Base-by-base conservation (phyloP, 2,329 filamentous ascomycete genomes). In the Fusarium gaditjirri region DNA sequence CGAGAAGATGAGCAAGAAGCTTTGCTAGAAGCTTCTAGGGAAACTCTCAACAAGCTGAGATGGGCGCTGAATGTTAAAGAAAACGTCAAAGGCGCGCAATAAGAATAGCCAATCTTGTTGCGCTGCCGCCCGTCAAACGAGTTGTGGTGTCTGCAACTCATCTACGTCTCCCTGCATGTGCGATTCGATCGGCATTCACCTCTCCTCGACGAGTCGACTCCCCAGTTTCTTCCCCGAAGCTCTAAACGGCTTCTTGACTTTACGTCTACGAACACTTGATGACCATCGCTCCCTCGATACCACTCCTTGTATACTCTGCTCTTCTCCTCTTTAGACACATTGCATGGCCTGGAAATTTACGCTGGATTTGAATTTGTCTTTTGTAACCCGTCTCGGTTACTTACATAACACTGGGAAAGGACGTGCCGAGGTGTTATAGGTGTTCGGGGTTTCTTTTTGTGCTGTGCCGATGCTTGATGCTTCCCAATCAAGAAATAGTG, bases 51-150 rank as follows among this genome's bases (percentile, higher is more conserved):
- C 70, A 89, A 93, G 83, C 86, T 95, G 80, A 89, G 85, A 77
- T 94, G 92, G 92, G 91, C 92, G 19, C 85, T 94, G 71, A 89
- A 87, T 58, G 86, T 93, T 56, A 91, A 92, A 82, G 82, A 88
- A 68, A 90, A 88, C 70, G 85, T 91, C 61, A 85, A 84, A 63
- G 87, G 83, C 60, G 87, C 88, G 11, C 80, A 87, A 79, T 90
- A 79, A 84, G 54, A 25, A 33, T 47, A 47, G 23, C 47, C 31
- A 23, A 31, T 43, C 31, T 29, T 29, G 38, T 19, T 47, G 35
- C 49, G 38, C 33, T 31, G 29, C 36, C 16, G 35, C 29, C 39
- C 35, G n/a, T 36, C 38, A 25, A 53, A 44, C 23, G 38, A 56
- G 29, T 42, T 25, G 43, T 23, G 29, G 23, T 43, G 47, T 50